Percentiles rank a stretch among this genome's conserved stretches.
Conservation (phyloP, 2,329 filamentous ascomycete species). For the Colletotrichum shisoi region DNA sequence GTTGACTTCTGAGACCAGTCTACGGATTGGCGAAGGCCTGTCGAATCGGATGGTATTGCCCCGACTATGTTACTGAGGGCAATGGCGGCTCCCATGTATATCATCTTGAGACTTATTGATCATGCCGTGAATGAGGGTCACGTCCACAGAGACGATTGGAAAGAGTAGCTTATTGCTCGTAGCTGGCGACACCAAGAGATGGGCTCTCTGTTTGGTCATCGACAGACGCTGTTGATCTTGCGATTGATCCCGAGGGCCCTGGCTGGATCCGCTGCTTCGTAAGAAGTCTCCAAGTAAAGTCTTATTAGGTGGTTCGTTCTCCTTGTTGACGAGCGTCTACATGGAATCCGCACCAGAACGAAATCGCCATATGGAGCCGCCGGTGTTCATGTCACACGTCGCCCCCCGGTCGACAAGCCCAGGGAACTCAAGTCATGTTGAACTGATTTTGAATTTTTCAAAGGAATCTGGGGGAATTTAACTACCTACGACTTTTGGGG, state of each 20-base stretch:
- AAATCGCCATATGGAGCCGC: no score
- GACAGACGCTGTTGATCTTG: no score
- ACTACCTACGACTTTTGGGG: conserved; percentile 26
- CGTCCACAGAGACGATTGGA: not conserved
- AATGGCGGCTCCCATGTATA: not conserved
- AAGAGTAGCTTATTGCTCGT: not conserved
- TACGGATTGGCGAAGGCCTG: not conserved
- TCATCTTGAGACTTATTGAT: not conserved
- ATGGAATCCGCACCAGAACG: no score
- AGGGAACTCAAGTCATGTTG: not conserved
- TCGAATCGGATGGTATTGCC: not conserved
- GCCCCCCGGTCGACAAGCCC: not conserved
- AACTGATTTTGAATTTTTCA: conserved; percentile 30
- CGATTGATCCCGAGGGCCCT: no score
- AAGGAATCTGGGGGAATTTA: conserved; percentile 25
- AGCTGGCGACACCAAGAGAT: no score
- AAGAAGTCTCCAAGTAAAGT: no score
- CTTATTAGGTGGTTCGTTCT: no score
- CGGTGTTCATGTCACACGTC: no score
- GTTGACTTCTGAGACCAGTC: not conserved
- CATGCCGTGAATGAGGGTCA: not conserved
- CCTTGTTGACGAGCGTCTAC: no score
- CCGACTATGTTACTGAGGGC: not conserved
- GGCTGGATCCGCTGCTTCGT: no score
- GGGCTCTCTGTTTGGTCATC: no score